Conservation (phyloP, 306 rosid genomes). For the Abrus precatorius region DNA sequence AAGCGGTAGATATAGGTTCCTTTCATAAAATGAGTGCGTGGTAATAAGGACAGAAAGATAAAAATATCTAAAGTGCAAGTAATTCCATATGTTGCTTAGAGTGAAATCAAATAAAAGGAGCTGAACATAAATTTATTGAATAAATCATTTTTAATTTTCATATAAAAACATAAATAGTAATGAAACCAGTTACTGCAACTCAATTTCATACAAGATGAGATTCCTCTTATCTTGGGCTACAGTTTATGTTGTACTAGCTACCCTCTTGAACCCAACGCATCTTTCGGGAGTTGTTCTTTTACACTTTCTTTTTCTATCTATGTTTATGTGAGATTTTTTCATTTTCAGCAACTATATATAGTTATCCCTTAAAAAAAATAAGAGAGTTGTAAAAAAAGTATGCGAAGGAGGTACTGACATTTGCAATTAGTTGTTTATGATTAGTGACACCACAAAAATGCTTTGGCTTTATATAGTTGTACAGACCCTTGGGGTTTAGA, state of each 20-base stretch:
- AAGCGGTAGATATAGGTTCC: slow-evolving; percentile 20
- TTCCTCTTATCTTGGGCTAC: background rate
- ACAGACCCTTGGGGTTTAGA: background rate
- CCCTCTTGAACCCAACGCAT: slow-evolving; percentile 14
- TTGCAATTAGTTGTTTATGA: slow-evolving; percentile 6
- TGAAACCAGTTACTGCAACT: background rate
- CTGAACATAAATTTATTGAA: background rate
- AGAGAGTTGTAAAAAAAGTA: background rate
- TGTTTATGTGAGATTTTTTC: background rate
- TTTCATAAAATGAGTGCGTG: slow-evolving; percentile 8
- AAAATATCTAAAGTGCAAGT: background rate
- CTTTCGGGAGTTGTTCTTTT: background rate
- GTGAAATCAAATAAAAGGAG: slow-evolving; percentile 13
- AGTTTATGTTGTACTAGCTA: background rate
- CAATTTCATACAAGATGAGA: slow-evolving; percentile 7
- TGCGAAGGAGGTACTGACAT: background rate
- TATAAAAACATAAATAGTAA: background rate
- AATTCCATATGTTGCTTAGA: slow-evolving; percentile 25
- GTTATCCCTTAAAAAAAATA: background rate
- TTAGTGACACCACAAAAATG: background rate
- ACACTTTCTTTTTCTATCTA: background rate
- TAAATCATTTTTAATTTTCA: background rate
- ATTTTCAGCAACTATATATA: background rate
- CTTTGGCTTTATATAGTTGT: slow-evolving; percentile 34
- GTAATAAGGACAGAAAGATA: slow-evolving; percentile 6